phyloP scores from a whole-genome alignment of 2,329 filamentous ascomycete genomes.

The Teratosphaeria gauchensis region DNA sequence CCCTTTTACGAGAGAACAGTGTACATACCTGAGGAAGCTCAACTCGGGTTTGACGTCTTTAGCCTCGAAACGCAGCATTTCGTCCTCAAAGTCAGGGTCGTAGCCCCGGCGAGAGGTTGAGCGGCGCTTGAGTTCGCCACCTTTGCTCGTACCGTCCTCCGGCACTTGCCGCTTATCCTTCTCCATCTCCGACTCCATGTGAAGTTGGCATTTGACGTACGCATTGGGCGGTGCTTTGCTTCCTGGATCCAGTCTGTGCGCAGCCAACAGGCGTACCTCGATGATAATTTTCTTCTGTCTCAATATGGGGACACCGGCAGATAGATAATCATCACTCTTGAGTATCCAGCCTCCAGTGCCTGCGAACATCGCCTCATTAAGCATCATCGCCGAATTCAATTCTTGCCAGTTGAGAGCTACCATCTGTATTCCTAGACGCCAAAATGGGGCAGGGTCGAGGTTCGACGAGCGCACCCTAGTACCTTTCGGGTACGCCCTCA shows the following conservation, averaged over 20 bases:
- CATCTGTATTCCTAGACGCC: slow-evolving; percentile 82
- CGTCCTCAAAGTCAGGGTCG: slow-evolving; percentile 36
- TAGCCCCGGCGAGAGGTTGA: slow-evolving; percentile 34
- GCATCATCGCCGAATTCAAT: slow-evolving; percentile 87
- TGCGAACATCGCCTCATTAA: slow-evolving; percentile 86
- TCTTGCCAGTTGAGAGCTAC: slow-evolving; percentile 89
- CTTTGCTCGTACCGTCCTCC: slow-evolving; percentile 44
- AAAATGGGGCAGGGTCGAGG: slow-evolving; percentile 73
- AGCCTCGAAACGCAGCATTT: slow-evolving; percentile 35
- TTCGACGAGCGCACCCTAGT: slow-evolving; percentile 77
- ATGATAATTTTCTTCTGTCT: slow-evolving; percentile 28
- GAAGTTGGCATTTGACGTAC: slow-evolving; percentile 69
- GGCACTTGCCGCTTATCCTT: slow-evolving; percentile 31
- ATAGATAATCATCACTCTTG: slow-evolving; percentile 67
- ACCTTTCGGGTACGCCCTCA: slow-evolving; percentile 82
- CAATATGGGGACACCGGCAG: slow-evolving; percentile 9
- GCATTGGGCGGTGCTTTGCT: slow-evolving; percentile 49
- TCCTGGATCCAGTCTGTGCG: slow-evolving; percentile 54
- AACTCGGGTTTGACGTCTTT: slow-evolving; percentile 38
- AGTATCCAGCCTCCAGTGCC: slow-evolving; percentile 74
- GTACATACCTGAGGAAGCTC: slow-evolving; percentile 39
- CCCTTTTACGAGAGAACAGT: not conserved
- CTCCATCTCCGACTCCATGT: slow-evolving; percentile 56
- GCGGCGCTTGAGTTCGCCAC: slow-evolving; percentile 40
- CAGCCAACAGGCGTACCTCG: slow-evolving; percentile 67